These are phyloP conservation scores for Phellopilus nigrolimitatus DNA, from an alignment of 1,284 basidiomycete genomes.

Conservation along the genomic window DNA sequence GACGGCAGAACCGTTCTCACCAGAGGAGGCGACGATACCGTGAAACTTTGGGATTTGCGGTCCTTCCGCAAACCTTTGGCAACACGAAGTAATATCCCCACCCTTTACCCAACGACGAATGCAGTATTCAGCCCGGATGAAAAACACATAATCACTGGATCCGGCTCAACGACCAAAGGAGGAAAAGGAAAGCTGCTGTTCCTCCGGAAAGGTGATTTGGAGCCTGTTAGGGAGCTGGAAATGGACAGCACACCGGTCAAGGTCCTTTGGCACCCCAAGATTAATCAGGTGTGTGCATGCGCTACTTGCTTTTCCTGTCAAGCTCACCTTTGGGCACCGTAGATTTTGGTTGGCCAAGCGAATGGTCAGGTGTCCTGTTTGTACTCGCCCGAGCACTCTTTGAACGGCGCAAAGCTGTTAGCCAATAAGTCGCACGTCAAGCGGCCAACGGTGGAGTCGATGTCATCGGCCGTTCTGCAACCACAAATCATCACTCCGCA, in stretches of 20 bases:
- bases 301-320: neutral
- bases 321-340: conserved; percentile 19
- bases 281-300: conserved; percentile 75
- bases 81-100: conserved; percentile 58
- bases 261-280: conserved; percentile 92
- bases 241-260: conserved; percentile 80
- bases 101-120: conserved; percentile 86
- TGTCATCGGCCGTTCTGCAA: conserved; percentile 72
- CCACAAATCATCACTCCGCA: conserved; percentile 84
- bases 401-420: conserved; percentile 88
- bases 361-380: conserved; percentile 85
- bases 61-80: conserved; percentile 83
- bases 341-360: conserved; percentile 86
- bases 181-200: conserved; percentile 72
- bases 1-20: conserved; percentile 81
- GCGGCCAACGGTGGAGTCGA: conserved; percentile 74
- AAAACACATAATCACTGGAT: conserved; percentile 80
- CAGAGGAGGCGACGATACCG: conserved; percentile 88
- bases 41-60: conserved; percentile 94
- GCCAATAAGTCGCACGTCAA: conserved; percentile 71
- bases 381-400: conserved; percentile 83
- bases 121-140: conserved; percentile 92
- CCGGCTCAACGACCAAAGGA: conserved; percentile 58
- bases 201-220: conserved; percentile 63
- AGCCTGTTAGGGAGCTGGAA: conserved; percentile 58